Evolutionary conservation across 768 basidiomycete genomes (phyloP).

Genomic region (Cystobasidium tubakii): DNA sequence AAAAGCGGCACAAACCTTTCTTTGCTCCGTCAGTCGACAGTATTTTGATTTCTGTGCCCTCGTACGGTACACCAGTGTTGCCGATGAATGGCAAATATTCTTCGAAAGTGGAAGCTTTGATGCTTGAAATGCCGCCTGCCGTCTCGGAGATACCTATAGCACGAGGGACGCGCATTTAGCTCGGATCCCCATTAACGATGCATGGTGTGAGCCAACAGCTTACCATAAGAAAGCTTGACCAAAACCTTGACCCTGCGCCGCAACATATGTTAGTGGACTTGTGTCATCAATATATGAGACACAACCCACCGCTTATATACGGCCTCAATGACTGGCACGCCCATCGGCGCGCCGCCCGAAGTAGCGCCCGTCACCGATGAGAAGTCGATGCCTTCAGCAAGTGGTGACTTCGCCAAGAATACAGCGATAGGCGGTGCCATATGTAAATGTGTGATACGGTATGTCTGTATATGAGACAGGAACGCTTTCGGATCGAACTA

Average conservation of each 20-base stretch:
- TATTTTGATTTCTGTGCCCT: neutral
- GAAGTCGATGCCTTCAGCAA: conserved; percentile 43
- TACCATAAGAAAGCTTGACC: neutral
- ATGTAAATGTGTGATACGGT: conserved; percentile 46
- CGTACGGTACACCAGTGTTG: neutral
- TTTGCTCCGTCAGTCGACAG: neutral
- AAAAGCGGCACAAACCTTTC: neutral
- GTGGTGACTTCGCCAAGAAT: conserved; percentile 39
- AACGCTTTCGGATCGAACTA: conserved; percentile 45
- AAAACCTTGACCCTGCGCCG: neutral
- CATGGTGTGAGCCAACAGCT: neutral
- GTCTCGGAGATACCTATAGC: conserved; percentile 45
- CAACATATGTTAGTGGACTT: neutral
- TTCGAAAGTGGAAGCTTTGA: conserved; percentile 41
- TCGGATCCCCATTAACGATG: no score
- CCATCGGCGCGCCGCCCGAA: conserved; percentile 46
- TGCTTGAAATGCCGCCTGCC: conserved; percentile 40
- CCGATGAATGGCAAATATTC: conserved; percentile 42
- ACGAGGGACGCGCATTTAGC: no score
- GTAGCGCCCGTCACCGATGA: conserved; percentile 44
- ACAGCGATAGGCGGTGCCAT: conserved; percentile 48
- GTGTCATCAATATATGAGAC: conserved; percentile 41
- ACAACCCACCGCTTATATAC: conserved; percentile 43
- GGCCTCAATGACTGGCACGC: conserved; percentile 41
- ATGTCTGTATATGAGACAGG: conserved; percentile 42